These are phyloP conservation scores for Sphagnum fallax DNA, from an alignment of 228 moss, liverwort and hornwort genomes.

Conservation along the genomic window DNA sequence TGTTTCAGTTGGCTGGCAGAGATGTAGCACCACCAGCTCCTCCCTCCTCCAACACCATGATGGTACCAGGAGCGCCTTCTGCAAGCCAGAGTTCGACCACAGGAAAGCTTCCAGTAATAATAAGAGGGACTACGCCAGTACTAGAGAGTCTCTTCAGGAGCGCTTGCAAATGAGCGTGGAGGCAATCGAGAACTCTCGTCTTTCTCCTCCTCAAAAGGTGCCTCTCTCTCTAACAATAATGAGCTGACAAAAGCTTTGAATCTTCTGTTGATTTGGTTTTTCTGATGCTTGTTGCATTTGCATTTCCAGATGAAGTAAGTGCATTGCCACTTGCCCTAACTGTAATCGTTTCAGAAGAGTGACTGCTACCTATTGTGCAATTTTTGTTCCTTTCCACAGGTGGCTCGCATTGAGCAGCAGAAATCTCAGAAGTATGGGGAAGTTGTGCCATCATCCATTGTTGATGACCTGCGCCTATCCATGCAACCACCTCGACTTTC, in stretches of 20 bases:
- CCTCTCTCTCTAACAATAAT: too few relatives aligned
- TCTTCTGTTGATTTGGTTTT: too few relatives aligned
- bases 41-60: slow-evolving; percentile 19
- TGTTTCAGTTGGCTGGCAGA: slow-evolving; percentile 35
- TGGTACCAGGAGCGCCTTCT: slow-evolving; percentile 49
- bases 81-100: slow-evolving; percentile 39
- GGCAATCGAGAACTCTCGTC: slow-evolving; percentile 48
- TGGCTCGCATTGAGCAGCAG: slow-evolving; percentile 28
- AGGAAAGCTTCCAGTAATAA: slow-evolving; percentile 10
- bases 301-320: too few relatives aligned
- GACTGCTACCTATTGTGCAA: too few relatives aligned
- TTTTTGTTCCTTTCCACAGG: slow-evolving; percentile 8
- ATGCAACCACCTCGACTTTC: slow-evolving; percentile 55
- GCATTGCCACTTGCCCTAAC: too few relatives aligned
- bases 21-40: slow-evolving; percentile 13
- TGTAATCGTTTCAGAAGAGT: too few relatives aligned
- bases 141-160: slow-evolving; percentile 50
- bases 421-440: slow-evolving; percentile 16
- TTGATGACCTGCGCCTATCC: slow-evolving; percentile 43
- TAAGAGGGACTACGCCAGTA: slow-evolving; percentile 35
- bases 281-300: too few relatives aligned
- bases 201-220: neutral
- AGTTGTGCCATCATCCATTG: slow-evolving; percentile 6
- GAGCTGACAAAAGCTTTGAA: too few relatives aligned
- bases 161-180: slow-evolving; percentile 62